phyloP scores from a whole-genome alignment of 345 rosid genomes.

The Kernera saxatilis region DNA sequence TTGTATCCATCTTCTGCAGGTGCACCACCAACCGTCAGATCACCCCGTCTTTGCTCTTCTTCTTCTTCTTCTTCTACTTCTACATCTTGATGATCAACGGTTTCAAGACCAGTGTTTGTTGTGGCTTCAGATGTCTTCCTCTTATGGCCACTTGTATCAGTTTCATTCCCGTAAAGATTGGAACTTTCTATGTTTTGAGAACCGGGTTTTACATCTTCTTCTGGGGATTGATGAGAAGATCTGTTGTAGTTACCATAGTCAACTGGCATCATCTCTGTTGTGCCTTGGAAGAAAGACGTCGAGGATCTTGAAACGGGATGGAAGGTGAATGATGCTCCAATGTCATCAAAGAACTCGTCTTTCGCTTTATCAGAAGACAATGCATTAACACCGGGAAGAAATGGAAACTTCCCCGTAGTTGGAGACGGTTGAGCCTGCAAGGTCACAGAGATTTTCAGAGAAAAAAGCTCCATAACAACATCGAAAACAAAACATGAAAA shows the following conservation, averaged over 20 bases:
- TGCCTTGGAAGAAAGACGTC: conserved; percentile 47
- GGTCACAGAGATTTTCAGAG: not conserved
- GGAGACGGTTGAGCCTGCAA: conserved; percentile 91
- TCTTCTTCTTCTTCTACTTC: conserved; percentile 46
- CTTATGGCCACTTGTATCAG: conserved; percentile 32
- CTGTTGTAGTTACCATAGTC: conserved; percentile 41
- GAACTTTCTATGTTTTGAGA: conserved; percentile 38
- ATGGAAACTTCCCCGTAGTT: conserved; percentile 78
- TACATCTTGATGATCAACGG: conserved; percentile 60
- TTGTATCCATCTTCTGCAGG: conserved; percentile 92
- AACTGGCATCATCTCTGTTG: conserved; percentile 36
- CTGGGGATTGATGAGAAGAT: conserved; percentile 35
- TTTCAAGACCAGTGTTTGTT: conserved; percentile 37
- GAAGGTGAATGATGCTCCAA: conserved; percentile 69
- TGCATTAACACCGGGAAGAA: conserved; percentile 39
- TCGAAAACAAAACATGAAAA: not conserved
- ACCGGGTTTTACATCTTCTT: conserved; percentile 34
- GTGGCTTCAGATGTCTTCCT: conserved; percentile 31
- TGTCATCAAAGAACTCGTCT: conserved; percentile 55
- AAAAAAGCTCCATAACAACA: not conserved
- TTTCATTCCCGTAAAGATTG: conserved; percentile 36
- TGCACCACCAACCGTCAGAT: conserved; percentile 45
- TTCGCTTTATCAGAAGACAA: conserved; percentile 44
- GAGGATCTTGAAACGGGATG: conserved; percentile 51
- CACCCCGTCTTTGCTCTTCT: conserved; percentile 68